Evolutionary conservation across 2,329 filamentous ascomycete genomes (phyloP).

Genomic region (Pseudogymnoascus pannorum): DNA sequence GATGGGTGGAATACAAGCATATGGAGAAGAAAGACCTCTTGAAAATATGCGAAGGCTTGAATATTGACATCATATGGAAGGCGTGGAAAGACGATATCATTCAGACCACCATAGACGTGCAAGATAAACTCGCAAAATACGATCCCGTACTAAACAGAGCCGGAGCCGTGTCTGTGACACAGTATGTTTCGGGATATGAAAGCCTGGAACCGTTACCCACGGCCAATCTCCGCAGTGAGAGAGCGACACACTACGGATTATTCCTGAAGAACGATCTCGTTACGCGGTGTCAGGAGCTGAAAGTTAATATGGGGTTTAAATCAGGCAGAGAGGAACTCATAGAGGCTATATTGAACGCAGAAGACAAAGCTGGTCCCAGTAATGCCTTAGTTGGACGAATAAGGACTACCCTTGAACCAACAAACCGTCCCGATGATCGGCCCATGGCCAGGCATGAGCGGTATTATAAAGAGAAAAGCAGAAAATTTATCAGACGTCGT

Average conservation of each 20-base stretch:
- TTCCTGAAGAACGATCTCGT: not conserved
- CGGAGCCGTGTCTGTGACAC: not conserved
- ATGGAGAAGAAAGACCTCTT: not conserved
- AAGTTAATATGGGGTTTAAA: not conserved
- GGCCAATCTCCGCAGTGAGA: not conserved
- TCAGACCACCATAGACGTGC: not conserved
- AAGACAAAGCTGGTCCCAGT: not conserved
- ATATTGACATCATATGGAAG: not conserved
- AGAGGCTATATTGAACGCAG: not conserved
- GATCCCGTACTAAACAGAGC: not conserved
- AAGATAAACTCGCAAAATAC: not conserved
- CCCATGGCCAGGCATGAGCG: not conserved
- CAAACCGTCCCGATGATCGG: not conserved
- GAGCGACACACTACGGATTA: not conserved
- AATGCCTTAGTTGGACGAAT: not conserved
- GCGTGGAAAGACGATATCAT: not conserved
- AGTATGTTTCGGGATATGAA: not conserved
- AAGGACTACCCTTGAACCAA: not conserved
- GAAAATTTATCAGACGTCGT: not conserved
- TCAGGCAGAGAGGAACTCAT: not conserved
- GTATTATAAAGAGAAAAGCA: not conserved
- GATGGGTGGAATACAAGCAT: not conserved
- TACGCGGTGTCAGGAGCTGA: not conserved
- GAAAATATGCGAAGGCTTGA: not conserved
- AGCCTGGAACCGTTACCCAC: not conserved